Conservation (phyloP, 441 rosid genomes). For the Erysimum cheiri region DNA sequence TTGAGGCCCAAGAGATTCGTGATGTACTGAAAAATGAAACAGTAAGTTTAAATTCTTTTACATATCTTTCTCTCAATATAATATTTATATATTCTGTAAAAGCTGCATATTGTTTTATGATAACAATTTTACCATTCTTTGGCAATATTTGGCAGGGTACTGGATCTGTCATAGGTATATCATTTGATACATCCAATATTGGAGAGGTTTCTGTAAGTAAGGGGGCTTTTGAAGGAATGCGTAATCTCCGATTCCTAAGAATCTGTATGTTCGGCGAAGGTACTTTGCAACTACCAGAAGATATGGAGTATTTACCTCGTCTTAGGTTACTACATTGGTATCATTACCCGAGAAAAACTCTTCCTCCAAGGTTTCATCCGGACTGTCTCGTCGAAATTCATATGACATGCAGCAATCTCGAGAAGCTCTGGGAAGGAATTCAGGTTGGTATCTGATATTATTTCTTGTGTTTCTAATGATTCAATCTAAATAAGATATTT, state of each 20-base stretch:
- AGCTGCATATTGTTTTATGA: too few species aligned
- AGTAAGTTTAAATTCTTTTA: background rate
- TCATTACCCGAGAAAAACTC: conserved; percentile 16
- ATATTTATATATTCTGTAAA: background rate
- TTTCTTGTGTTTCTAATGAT: background rate
- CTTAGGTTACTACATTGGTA: conserved; percentile 37
- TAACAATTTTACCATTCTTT: background rate
- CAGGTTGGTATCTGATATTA: conserved; percentile 30
- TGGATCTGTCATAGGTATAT: conserved; percentile 18
- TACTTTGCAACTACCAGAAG: background rate
- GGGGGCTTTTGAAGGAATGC: conserved; percentile 5
- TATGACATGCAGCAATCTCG: conserved; percentile 7
- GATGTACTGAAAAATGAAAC: background rate
- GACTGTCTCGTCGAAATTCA: conserved; percentile 25
- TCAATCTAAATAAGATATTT: background rate
- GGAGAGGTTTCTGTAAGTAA: background rate
- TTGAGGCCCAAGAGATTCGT: background rate
- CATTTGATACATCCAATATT: background rate
- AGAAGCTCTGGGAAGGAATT: conserved; percentile 30
- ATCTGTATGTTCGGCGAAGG: background rate
- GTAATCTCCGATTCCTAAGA: conserved; percentile 1
- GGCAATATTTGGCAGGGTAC: conserved; percentile 1
- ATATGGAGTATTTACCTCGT: conserved; percentile 2
- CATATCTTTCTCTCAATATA: background rate
- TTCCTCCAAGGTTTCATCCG: conserved; percentile 14